Evolutionary conservation across 2,329 filamentous ascomycete genomes (phyloP).

Genomic region (Stemphylium beticola): DNA sequence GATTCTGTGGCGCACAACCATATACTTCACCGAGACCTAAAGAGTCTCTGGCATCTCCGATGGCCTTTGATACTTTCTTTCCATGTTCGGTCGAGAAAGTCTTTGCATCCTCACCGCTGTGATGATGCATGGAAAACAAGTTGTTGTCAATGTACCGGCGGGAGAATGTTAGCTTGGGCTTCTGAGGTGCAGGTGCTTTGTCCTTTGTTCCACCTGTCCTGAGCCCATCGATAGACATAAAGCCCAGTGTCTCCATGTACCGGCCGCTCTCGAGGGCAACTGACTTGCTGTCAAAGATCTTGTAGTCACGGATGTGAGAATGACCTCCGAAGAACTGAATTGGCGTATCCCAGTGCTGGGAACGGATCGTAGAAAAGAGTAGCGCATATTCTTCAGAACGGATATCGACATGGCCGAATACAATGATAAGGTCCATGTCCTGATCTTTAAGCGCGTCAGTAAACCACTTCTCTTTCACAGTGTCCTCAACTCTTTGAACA

Average conservation of each 20-base stretch:
- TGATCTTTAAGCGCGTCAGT: constrained; percentile 78
- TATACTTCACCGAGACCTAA: constrained; percentile 75
- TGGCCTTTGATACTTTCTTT: constrained; percentile 71
- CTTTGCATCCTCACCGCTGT: constrained; percentile 73
- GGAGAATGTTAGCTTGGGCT: constrained; percentile 64
- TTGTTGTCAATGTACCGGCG: constrained; percentile 95
- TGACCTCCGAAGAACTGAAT: constrained; percentile 95
- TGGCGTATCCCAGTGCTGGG: constrained; percentile 77
- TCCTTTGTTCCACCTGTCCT: constrained; percentile 49
- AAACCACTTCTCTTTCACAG: constrained; percentile 87
- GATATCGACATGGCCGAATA: constrained; percentile 84
- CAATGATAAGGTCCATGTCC: constrained; percentile 84
- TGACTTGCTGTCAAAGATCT: constrained; percentile 76
- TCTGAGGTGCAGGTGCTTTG: constrained; percentile 20
- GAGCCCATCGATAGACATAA: constrained; percentile 81
- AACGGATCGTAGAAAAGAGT: constrained; percentile 79
- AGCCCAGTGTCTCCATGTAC: constrained; percentile 95
- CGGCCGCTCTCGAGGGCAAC: constrained; percentile 85
- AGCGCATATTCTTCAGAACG: constrained; percentile 78
- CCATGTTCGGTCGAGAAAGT: constrained; percentile 81
- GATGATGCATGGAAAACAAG: constrained; percentile 80
- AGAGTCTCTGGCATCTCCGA: constrained; percentile 70
- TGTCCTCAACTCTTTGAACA: constrained; percentile 79
- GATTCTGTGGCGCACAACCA: constrained; percentile 81
- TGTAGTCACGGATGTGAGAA: constrained; percentile 84